Base-by-base conservation (phyloP, 495 filamentous ascomycete genomes). In the Aspergillus carlsbadensis region DNA sequence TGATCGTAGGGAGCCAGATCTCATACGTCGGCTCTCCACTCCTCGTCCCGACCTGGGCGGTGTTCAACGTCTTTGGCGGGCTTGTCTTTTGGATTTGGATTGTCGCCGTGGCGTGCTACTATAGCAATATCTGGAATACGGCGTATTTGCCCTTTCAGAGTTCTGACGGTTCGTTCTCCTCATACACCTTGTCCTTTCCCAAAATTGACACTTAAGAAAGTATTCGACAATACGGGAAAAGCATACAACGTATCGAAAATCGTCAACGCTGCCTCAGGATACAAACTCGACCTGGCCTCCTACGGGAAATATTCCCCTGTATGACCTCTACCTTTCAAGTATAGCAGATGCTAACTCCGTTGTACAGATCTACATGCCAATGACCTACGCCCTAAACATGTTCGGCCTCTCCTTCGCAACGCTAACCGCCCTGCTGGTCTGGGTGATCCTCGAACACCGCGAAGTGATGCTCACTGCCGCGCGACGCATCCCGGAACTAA, bases 1-100 rank as follows among this genome's bases (percentile, higher is more conserved):
- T n/a, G n/a, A n/a, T n/a, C n/a, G n/a, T 84, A 94, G 71, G 85
- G 91, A 86, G 87, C 4, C 91, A 96, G 66, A 84, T 96, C 29
- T 87, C 91, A 2, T 94, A 93, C 63, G 89, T 90, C 49, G 87
- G 87, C 1, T 91, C 87, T 18, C 90, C 90, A 1, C 74, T 95
- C 0, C 72, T 93, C 7, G 86, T 85, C 3, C 90, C 90, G 0
- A 90, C 89, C 58, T 94, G 90, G 90, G 90, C 90, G 2, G 85
- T 89, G 6, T 76, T 90, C 65, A 94, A 94, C 64, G 87, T 94
- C 33, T 79, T 91, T 21, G 82, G 81, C 35, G 86, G 87, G 2
- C 72, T 92, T 36, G 83, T 91, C 5, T 73, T 90, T 21, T 87
- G 91, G 35, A 91, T 92, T 81, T 94, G 89, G 89, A 79, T 92